Conservation (phyloP, 441 rosid species). For the Breynia disticha region DNA sequence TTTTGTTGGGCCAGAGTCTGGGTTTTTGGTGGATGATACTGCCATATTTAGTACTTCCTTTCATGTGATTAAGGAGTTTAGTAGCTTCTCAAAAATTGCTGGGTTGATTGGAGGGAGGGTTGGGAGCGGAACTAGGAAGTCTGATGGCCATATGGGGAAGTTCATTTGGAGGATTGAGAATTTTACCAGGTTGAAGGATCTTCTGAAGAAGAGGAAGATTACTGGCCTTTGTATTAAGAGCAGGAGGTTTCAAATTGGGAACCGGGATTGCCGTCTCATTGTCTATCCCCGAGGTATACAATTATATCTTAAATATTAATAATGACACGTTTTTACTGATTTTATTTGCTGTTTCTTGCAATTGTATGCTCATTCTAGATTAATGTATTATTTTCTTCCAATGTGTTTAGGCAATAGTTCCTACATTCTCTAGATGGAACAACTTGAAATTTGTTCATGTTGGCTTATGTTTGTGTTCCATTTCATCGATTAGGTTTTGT, state of each 20-base stretch:
- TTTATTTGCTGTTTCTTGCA: constrained; percentile 6
- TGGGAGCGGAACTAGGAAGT: constrained; percentile 64
- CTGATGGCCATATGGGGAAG: constrained; percentile 89
- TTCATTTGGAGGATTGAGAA: constrained; percentile 91
- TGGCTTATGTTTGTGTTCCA: constrained; percentile 12
- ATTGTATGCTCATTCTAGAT: background rate
- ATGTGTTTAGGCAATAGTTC: constrained; percentile 7
- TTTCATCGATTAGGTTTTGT: constrained; percentile 10
- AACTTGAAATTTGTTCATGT: too few species aligned
- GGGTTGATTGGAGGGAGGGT: constrained; percentile 59
- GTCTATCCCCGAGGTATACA: constrained; percentile 97
- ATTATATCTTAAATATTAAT: constrained; percentile 2
- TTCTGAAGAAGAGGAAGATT: constrained; percentile 92
- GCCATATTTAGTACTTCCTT: constrained; percentile 89
- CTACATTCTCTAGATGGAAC: background rate
- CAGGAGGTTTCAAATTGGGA: constrained; percentile 97
- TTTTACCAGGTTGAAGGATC: constrained; percentile 89
- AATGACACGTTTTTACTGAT: constrained; percentile 4
- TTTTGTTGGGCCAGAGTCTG: constrained; percentile 59
- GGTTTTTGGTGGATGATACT: constrained; percentile 77
- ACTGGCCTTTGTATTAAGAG: constrained; percentile 98
- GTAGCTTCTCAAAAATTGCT: constrained; percentile 70
- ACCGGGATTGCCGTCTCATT: constrained; percentile 93
- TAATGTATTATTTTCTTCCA: background rate
- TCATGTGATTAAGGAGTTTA: constrained; percentile 89